Evolutionary conservation across 352 stramenopile species (phyloP).

Genomic region (Globisporangium cystogenes): DNA sequence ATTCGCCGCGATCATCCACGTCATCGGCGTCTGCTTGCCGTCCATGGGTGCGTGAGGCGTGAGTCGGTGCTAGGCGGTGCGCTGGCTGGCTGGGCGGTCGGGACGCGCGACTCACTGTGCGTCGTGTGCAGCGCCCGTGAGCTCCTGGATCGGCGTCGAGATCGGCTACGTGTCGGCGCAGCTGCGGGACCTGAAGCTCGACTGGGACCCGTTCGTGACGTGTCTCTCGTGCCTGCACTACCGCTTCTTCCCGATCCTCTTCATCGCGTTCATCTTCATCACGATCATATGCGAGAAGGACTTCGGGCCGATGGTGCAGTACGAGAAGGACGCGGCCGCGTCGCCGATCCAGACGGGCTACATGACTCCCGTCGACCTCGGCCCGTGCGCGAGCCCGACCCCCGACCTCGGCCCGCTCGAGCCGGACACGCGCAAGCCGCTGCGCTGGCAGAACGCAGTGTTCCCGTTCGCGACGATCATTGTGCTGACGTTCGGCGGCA

Average conservation of each 20-base stretch:
- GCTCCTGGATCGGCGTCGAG: slow-evolving; percentile 87
- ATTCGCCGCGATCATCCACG: slow-evolving; percentile 88
- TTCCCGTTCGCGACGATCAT: slow-evolving; percentile 82
- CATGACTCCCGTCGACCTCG: slow-evolving; percentile 53
- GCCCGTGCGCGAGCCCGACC: slow-evolving; percentile 62
- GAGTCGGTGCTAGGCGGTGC: neutral
- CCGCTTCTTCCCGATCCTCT: slow-evolving; percentile 86
- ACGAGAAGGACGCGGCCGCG: slow-evolving; percentile 72
- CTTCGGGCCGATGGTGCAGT: slow-evolving; percentile 85
- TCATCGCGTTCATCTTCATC: slow-evolving; percentile 89
- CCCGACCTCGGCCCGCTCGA: slow-evolving; percentile 65
- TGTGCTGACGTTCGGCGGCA: slow-evolving; percentile 76
- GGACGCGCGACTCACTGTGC: neutral
- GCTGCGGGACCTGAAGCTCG: slow-evolving; percentile 63
- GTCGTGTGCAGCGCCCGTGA: slow-evolving; percentile 56
- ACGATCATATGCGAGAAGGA: slow-evolving; percentile 87
- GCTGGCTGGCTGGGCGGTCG: no score
- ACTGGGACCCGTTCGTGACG: slow-evolving; percentile 87
- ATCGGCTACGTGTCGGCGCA: slow-evolving; percentile 85
- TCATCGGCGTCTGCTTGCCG: slow-evolving; percentile 79
- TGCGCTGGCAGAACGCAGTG: slow-evolving; percentile 84
- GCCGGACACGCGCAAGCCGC: slow-evolving; percentile 60
- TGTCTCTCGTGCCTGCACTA: slow-evolving; percentile 82
- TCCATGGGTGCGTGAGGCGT: slow-evolving; percentile 63
- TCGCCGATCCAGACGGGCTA: slow-evolving; percentile 61